Conservation (phyloP, 345 rosid species). For the Brassica carinata region DNA sequence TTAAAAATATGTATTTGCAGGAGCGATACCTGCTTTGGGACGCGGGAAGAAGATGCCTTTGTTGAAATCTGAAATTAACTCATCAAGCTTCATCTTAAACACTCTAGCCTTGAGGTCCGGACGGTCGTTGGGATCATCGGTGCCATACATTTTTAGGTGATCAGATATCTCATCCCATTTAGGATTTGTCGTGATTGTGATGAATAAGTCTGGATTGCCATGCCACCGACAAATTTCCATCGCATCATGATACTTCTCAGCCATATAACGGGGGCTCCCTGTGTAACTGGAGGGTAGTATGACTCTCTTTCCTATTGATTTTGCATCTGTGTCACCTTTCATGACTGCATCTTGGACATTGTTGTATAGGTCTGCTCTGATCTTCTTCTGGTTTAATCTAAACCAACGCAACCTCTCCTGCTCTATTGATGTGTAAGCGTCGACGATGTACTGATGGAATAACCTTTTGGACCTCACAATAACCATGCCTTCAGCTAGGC, state of each 20-base stretch:
- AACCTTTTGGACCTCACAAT: too few species aligned
- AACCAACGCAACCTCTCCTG: too few species aligned
- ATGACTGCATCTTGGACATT: too few species aligned
- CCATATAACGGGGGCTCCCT: not conserved
- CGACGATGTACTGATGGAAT: too few species aligned
- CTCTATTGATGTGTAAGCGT: too few species aligned
- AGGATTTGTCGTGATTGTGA: not conserved
- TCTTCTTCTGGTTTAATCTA: too few species aligned
- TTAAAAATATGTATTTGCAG: not conserved
- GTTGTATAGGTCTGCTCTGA: too few species aligned
- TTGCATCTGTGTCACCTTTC: too few species aligned
- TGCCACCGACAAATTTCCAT: constrained; percentile 9
- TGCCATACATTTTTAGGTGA: not conserved
- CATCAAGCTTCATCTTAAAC: too few species aligned
- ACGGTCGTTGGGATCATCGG: not conserved
- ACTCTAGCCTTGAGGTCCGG: not conserved
- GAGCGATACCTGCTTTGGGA: not conserved
- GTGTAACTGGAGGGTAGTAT: too few species aligned
- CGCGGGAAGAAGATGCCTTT: not conserved
- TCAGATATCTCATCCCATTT: not conserved
- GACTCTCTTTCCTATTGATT: too few species aligned
- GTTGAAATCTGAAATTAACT: not conserved
- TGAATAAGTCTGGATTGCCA: not conserved
- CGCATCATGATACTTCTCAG: constrained; percentile 5
- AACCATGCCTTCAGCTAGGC: too few species aligned